phyloP scores from a whole-genome alignment of 2,329 filamentous ascomycete genomes.

The Cryphonectria japonica region DNA sequence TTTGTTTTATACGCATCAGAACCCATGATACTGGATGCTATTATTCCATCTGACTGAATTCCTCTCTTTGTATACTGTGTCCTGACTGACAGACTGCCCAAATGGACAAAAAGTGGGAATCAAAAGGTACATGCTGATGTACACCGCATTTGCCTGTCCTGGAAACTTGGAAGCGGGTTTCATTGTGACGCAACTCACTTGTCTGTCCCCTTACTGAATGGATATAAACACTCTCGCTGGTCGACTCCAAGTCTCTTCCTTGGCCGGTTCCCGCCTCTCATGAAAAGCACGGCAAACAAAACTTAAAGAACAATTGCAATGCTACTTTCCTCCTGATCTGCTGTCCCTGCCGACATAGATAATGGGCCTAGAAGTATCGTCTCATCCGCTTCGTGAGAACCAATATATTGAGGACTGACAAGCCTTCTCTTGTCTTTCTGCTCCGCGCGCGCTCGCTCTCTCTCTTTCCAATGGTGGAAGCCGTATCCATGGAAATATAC shows the following conservation, averaged over 20 bases:
- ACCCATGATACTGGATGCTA: background rate
- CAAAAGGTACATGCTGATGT: background rate
- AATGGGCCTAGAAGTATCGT: background rate
- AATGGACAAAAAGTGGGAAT: background rate
- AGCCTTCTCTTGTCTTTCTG: background rate
- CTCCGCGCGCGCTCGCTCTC: background rate
- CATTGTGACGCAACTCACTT: background rate
- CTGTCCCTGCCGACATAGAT: background rate
- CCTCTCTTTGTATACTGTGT: background rate
- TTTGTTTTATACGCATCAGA: background rate
- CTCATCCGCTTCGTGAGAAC: background rate
- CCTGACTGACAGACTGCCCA: background rate
- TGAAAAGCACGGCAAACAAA: background rate
- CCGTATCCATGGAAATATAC: background rate
- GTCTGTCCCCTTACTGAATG: conserved; percentile 8
- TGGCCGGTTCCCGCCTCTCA: background rate
- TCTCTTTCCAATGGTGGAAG: background rate
- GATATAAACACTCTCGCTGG: conserved; percentile 6
- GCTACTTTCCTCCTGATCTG: background rate
- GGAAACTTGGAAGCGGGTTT: background rate
- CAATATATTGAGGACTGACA: background rate
- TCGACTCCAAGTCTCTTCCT: background rate
- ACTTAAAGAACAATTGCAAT: background rate
- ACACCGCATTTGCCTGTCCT: background rate
- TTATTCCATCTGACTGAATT: background rate